A percentile compares a stretch with the other conserved stretches of the same genome.
phyloP scores from a whole-genome alignment of 495 filamentous ascomycete species.

The Penicillium daleae region DNA sequence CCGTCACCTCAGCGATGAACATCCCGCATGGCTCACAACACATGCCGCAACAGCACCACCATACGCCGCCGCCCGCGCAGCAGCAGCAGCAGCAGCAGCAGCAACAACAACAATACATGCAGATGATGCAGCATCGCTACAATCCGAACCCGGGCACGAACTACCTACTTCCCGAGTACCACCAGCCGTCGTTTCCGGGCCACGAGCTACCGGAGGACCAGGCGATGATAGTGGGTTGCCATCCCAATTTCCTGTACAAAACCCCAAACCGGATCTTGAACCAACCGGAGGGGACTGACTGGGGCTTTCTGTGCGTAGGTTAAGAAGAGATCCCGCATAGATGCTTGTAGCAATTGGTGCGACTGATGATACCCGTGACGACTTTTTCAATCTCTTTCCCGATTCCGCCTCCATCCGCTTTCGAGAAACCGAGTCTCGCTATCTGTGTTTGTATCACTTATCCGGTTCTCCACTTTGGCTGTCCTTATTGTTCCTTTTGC shows the following conservation, averaged over 20 bases:
- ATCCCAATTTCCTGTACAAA: slow-evolving; percentile 46
- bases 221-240: slow-evolving; percentile 45
- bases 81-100: slow-evolving; percentile 34
- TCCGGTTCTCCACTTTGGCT: too few relatives aligned
- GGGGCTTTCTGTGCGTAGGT: slow-evolving; percentile 51
- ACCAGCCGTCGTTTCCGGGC: slow-evolving; percentile 35
- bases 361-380: slow-evolving; percentile 36
- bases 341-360: slow-evolving; percentile 20
- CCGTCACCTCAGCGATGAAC: slow-evolving; percentile 39
- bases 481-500: too few relatives aligned
- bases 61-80: slow-evolving; percentile 39
- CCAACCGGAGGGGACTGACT: slow-evolving; percentile 52
- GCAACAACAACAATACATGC: slow-evolving; percentile 39
- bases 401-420: too few relatives aligned
- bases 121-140: slow-evolving; percentile 47
- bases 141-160: slow-evolving; percentile 37
- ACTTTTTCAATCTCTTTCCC: too few relatives aligned
- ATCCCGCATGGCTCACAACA: slow-evolving; percentile 42
- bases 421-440: too few relatives aligned
- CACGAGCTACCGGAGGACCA: slow-evolving; percentile 39
- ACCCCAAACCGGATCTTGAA: slow-evolving; percentile 43
- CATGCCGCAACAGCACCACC: slow-evolving; percentile 30
- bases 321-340: slow-evolving; percentile 33
- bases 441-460: too few relatives aligned
- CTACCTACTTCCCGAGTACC: slow-evolving; percentile 46